phyloP scores from a whole-genome alignment of 768 basidiomycete genomes.

The Gautieria morchelliformis region DNA sequence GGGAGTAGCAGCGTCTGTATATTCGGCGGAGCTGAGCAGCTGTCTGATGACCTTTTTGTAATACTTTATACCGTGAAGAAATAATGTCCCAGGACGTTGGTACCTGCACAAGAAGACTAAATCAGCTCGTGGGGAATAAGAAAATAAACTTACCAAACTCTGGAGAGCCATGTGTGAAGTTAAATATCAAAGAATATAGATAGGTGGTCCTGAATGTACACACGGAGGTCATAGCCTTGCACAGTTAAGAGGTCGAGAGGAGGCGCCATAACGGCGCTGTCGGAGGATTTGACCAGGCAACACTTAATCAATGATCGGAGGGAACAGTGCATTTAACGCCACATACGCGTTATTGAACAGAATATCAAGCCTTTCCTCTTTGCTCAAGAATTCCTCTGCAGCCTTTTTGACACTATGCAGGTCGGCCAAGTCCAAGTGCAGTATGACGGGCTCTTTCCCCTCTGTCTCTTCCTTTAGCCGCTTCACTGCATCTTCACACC shows the following conservation, averaged over 20 bases:
- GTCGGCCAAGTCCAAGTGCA: conserved; percentile 8
- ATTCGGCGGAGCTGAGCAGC: too few species aligned
- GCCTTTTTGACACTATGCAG: conserved; percentile 9
- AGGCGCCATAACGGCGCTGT: conserved; percentile 24
- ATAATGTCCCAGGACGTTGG: conserved; percentile 27
- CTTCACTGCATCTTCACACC: conserved; percentile 4
- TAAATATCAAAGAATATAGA: background rate
- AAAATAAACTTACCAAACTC: background rate
- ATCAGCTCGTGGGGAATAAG: too few species aligned
- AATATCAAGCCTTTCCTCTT: conserved; percentile 8
- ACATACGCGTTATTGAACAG: conserved; percentile 8
- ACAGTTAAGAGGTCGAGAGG: conserved; percentile 24
- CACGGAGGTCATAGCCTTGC: conserved; percentile 31
- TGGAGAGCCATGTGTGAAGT: background rate
- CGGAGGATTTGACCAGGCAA: too few species aligned
- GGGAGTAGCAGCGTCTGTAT: conserved; percentile 31
- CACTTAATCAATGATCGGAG: too few species aligned
- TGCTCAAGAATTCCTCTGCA: conserved; percentile 6
- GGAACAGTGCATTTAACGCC: background rate
- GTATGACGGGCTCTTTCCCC: conserved; percentile 2
- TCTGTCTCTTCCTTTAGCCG: conserved; percentile 5
- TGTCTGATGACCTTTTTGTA: too few species aligned
- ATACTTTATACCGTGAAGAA: conserved; percentile 25
- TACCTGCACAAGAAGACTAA: conserved; percentile 7
- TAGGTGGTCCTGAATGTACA: background rate